A percentile compares a stretch with the other conserved stretches of the same genome.
Evolutionary conservation across 805 yeast genomes (phyloP).

Genomic region (Metschnikowia amazonensis): DNA sequence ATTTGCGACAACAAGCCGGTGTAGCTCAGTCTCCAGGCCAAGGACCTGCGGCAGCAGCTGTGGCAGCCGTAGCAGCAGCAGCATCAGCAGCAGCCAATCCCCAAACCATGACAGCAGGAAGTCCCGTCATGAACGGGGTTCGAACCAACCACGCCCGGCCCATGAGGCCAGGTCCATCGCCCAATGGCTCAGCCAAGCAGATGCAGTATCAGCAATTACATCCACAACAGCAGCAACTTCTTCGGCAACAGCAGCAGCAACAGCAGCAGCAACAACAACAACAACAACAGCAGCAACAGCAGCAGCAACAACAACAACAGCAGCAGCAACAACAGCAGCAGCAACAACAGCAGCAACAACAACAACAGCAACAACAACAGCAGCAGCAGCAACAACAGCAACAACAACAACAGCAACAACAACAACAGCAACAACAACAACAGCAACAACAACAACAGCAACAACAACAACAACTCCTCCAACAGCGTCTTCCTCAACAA

Average conservation of each 20-base stretch:
- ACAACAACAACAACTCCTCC: constrained; percentile 8
- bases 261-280: constrained; percentile 4
- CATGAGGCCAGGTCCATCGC: constrained; percentile 6
- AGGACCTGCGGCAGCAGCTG: constrained; percentile 13
- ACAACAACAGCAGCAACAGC: constrained; percentile 5
- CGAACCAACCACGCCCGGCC: constrained; percentile 9
- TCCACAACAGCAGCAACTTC: constrained; percentile 6
- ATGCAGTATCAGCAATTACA: constrained; percentile 10
- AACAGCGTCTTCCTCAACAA: constrained; percentile 6
- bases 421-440: constrained; percentile 10
- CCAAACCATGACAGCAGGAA: constrained; percentile 6
- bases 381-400: constrained; percentile 3
- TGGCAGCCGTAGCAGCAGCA: constrained; percentile 11
- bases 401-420: constrained; percentile 11
- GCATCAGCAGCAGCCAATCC: constrained; percentile 11
- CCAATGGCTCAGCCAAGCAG: neutral
- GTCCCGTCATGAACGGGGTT: constrained; percentile 12
- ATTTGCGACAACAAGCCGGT: constrained; percentile 43
- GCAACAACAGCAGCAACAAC: constrained; percentile 6
- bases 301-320: constrained; percentile 1
- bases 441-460: constrained; percentile 5
- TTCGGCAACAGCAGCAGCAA: constrained; percentile 10
- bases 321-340: constrained; percentile 8
- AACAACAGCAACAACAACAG: constrained; percentile 10
- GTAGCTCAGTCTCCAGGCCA: constrained; percentile 25